Percentiles rank a stretch among this genome's conserved stretches.
Conservation (phyloP, 371 early-diverging fungal genomes). For the Funneliformis caledonium region DNA sequence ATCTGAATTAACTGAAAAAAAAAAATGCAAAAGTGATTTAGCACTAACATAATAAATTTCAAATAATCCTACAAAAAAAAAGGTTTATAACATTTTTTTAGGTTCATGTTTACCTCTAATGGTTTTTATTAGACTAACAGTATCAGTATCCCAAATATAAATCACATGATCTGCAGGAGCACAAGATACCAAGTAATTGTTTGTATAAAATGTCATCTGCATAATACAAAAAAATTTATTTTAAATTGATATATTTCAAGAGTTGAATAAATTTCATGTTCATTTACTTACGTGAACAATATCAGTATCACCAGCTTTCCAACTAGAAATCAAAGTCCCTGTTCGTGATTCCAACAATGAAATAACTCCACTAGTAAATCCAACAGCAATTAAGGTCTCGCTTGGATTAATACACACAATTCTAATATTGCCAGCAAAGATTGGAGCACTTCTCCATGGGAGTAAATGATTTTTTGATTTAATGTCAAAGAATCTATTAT, state of each 20-base stretch:
- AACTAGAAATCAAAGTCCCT: constrained; percentile 62
- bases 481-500: constrained; percentile 52
- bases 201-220: constrained; percentile 66
- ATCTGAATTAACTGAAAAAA: constrained; percentile 46
- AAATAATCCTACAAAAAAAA: too few relatives aligned
- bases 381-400: constrained; percentile 65
- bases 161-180: constrained; percentile 69
- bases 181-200: constrained; percentile 62
- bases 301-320: constrained; percentile 71
- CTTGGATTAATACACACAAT: constrained; percentile 51
- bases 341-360: constrained; percentile 66
- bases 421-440: constrained; percentile 44
- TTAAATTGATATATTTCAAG: not conserved
- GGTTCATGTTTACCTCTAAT: constrained; percentile 49
- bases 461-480: constrained; percentile 50
- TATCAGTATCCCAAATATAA: constrained; percentile 66
- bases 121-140: constrained; percentile 61
- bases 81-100: too few relatives aligned
- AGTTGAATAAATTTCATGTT: not conserved
- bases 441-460: constrained; percentile 56
- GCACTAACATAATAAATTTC: not conserved
- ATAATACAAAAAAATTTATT: not conserved
- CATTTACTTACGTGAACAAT: constrained; percentile 56
- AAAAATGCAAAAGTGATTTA: constrained; percentile 8
- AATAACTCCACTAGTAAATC: constrained; percentile 63